phyloP scores from a whole-genome alignment of 192 early-diverging fungal genomes.

The Spizellomyces sp. region DNA sequence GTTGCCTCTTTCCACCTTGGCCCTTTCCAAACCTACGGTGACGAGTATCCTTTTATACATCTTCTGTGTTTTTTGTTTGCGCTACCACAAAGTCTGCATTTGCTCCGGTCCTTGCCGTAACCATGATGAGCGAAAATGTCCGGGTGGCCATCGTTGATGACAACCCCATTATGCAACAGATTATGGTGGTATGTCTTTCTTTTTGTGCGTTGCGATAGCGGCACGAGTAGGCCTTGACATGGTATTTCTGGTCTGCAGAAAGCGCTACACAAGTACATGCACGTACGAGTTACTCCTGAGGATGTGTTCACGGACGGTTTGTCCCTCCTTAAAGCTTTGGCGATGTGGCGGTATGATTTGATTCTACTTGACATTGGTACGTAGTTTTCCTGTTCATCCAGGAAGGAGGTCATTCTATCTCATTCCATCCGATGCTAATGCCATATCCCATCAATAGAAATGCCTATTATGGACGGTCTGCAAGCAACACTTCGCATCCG shows the following conservation, averaged over 20 bases:
- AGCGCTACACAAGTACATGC: slow-evolving; percentile 26
- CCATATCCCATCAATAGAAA: slow-evolving; percentile 12
- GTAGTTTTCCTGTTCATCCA: neutral
- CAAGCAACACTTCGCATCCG: slow-evolving; percentile 27
- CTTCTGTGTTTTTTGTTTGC: no score
- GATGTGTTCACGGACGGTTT: slow-evolving; percentile 28
- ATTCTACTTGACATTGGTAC: slow-evolving; percentile 30
- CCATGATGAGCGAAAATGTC: neutral
- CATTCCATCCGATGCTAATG: neutral
- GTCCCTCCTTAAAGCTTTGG: slow-evolving; percentile 24
- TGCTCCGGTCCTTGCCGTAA: no score
- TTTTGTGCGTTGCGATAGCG: neutral
- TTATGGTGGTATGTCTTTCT: slow-evolving; percentile 28
- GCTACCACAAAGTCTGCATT: no score
- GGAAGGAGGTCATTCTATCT: neutral
- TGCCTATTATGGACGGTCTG: slow-evolving; percentile 33
- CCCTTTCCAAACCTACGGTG: no score
- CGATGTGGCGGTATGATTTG: slow-evolving; percentile 22
- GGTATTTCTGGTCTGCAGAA: slow-evolving; percentile 10
- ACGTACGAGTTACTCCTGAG: slow-evolving; percentile 13
- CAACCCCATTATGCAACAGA: slow-evolving; percentile 35
- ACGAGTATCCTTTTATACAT: no score
- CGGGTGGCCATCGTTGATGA: slow-evolving; percentile 32
- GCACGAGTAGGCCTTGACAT: no score
- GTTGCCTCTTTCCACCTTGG: no score